phyloP scores from a whole-genome alignment of 2,329 filamentous ascomycete genomes.

The Fusarium papillatum region DNA sequence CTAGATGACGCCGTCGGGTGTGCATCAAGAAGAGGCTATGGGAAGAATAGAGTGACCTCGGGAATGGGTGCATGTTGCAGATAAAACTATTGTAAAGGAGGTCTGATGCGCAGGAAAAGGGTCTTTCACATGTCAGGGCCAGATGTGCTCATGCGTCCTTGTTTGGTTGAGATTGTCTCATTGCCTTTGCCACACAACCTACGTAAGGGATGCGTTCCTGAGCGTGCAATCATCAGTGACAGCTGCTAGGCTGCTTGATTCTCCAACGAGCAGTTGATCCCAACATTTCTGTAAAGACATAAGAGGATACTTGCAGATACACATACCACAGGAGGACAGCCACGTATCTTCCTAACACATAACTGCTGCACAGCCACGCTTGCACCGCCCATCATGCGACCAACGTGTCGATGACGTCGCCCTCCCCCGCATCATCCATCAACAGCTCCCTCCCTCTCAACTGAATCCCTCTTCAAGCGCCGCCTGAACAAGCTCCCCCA shows the following conservation, averaged over 20 bases:
- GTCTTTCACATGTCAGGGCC: conserved; percentile 33
- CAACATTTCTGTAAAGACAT: neutral
- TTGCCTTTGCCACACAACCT: conserved; percentile 33
- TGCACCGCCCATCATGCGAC: conserved; percentile 42
- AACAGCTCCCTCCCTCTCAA: conserved; percentile 39
- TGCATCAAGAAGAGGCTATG: neutral
- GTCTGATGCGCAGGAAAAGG: conserved; percentile 10
- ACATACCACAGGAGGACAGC: no score
- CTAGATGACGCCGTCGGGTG: conserved; percentile 4
- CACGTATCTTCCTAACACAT: conserved; percentile 24
- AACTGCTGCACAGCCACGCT: conserved; percentile 33
- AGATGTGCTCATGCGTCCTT: conserved; percentile 11
- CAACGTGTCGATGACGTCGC: conserved; percentile 45
- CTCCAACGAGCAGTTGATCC: conserved; percentile 14
- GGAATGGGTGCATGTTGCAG: conserved; percentile 5
- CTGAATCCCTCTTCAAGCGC: conserved; percentile 9
- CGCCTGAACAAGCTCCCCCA: conserved; percentile 21
- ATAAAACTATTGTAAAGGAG: conserved; percentile 11
- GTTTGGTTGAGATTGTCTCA: conserved; percentile 36
- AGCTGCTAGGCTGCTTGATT: conserved; percentile 26
- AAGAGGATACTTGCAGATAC: conserved; percentile 22
- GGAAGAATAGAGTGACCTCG: neutral
- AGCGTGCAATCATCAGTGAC: conserved; percentile 18
- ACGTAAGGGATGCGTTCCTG: conserved; percentile 35
- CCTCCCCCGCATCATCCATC: conserved; percentile 39